Evolutionary conservation across 108 stramenopile genomes (phyloP).

Genomic region (Nannochloropsis salina): DNA sequence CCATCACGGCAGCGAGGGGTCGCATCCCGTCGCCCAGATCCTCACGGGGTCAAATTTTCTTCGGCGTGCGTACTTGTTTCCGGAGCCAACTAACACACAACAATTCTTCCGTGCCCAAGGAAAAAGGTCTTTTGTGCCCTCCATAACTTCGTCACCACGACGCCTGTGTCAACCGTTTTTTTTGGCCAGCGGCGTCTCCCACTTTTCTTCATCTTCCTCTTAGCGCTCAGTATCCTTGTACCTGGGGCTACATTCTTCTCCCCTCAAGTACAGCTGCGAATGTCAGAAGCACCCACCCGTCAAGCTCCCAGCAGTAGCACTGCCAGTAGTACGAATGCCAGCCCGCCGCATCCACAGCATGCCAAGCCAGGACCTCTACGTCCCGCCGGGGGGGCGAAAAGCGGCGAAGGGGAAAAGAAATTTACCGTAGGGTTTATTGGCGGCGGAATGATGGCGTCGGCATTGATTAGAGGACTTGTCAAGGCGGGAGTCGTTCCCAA

Average conservation of each 20-base stretch:
- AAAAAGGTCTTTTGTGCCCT: too few species aligned
- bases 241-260: neutral
- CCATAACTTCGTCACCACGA: neutral
- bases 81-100: too few species aligned
- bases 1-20: too few species aligned
- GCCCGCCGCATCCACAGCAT: neutral
- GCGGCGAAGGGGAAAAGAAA: neutral
- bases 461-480: constrained; percentile 51
- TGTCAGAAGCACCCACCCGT: neutral
- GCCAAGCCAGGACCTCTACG: neutral
- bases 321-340: neutral
- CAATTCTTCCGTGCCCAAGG: too few species aligned
- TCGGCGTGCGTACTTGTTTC: too few species aligned
- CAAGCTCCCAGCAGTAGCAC: neutral
- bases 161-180: neutral
- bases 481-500: constrained; percentile 21
- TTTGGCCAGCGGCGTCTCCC: neutral
- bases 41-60: too few species aligned
- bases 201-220: neutral
- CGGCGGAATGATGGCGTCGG: constrained; percentile 56
- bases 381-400: neutral
- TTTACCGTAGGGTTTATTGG: constrained; percentile 57
- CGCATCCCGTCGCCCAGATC: too few species aligned
- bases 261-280: neutral
- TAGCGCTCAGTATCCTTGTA: neutral